A percentile compares a stretch with the other conserved stretches of the same genome.
Conservation (phyloP, 2,329 filamentous ascomycete species). For the Xylariaceae sp. region DNA sequence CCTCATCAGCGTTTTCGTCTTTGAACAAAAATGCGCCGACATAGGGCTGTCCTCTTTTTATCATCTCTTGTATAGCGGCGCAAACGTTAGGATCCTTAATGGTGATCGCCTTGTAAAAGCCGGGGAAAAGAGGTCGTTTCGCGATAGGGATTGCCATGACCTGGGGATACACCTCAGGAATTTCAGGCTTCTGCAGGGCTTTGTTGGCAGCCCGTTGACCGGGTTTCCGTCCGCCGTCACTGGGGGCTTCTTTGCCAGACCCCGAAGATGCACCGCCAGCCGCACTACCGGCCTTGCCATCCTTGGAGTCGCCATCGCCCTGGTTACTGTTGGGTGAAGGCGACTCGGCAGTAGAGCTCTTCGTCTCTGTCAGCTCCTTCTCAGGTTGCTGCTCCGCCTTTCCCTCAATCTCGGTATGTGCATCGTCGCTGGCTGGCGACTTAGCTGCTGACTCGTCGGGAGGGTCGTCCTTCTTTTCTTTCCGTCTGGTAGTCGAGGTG, state of each 20-base stretch:
- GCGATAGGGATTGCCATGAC: constrained; percentile 96
- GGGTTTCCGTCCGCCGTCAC: constrained; percentile 59
- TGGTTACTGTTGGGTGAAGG: constrained; percentile 43
- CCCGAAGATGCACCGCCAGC: constrained; percentile 48
- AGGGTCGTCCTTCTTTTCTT: constrained; percentile 43
- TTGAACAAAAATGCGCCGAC: constrained; percentile 96
- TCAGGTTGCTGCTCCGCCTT: constrained; percentile 41
- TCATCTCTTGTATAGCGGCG: constrained; percentile 88
- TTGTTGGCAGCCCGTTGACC: constrained; percentile 66
- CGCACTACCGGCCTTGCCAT: constrained; percentile 55
- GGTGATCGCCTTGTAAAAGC: constrained; percentile 98
- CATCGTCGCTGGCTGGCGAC: constrained; percentile 48
- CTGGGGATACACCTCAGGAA: constrained; percentile 94
- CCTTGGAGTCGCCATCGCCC: constrained; percentile 37
- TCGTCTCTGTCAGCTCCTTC: constrained; percentile 44
- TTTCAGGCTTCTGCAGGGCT: constrained; percentile 76
- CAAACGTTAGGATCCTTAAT: constrained; percentile 90
- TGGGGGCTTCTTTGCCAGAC: constrained; percentile 50
- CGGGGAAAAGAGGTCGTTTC: constrained; percentile 87
- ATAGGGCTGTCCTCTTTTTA: constrained; percentile 94
- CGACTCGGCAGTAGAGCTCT: constrained; percentile 37
- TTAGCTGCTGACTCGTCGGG: constrained; percentile 44
- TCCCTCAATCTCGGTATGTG: constrained; percentile 46
- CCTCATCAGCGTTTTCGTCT: constrained; percentile 88
- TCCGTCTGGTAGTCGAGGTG: constrained; percentile 32